phyloP scores from a whole-genome alignment of 2,329 filamentous ascomycete genomes.

The Neofusicoccum parvum region DNA sequence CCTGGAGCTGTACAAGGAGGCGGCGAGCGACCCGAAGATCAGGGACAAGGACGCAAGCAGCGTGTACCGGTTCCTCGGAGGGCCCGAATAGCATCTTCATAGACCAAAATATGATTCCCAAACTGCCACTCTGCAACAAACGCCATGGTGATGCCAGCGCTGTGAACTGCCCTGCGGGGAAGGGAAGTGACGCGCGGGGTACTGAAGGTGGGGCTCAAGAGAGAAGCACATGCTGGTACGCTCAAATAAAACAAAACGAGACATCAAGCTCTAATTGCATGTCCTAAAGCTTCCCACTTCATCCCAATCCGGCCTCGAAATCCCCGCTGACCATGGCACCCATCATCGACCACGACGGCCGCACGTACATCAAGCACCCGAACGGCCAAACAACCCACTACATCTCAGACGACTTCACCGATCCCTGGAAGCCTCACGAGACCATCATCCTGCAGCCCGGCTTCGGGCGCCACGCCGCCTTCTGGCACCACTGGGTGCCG shows the following conservation, averaged over 20 bases:
- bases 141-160: background rate
- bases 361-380: constrained; percentile 33
- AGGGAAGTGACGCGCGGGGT: background rate
- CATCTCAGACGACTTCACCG: constrained; percentile 31
- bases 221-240: background rate
- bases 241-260: background rate
- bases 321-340: background rate
- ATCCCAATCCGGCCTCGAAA: background rate
- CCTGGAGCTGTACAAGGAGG: constrained; percentile 31
- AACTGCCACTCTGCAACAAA: background rate
- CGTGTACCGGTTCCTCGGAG: background rate
- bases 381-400: constrained; percentile 37
- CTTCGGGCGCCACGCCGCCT: constrained; percentile 36
- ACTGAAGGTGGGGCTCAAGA: background rate
- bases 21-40: constrained; percentile 30
- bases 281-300: no score
- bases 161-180: background rate
- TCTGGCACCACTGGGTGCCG: constrained; percentile 43
- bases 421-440: constrained; percentile 36
- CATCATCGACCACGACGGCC: constrained; percentile 25
- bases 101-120: background rate
- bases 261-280: background rate
- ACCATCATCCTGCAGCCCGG: constrained; percentile 43
- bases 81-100: background rate
- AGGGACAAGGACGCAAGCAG: constrained; percentile 5